Base-by-base conservation (phyloP, 2,329 filamentous ascomycete species). In the Teratosphaeria destructans region DNA sequence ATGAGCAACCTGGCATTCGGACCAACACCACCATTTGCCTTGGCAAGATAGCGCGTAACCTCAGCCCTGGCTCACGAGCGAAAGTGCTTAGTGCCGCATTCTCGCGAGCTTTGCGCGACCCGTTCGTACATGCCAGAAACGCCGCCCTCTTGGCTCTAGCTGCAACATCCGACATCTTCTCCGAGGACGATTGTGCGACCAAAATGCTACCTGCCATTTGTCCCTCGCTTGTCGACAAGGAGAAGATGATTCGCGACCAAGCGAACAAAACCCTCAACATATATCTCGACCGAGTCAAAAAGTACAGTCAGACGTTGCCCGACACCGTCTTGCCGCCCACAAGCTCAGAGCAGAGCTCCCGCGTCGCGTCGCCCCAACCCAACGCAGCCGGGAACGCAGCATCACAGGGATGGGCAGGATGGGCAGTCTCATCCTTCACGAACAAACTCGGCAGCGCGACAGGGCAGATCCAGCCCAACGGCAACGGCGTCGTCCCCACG, bases 1-100 rank as follows among this genome's bases (percentile, higher is more conserved):
- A 99, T 63, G 94, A 97, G 68, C 93, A 99, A 70, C 91, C 94
- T 0, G 94, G 94, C 0, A 99, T 99, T 65, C 85, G 94, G 62
- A 99, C 94, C 8, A 99, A 99, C 72, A 99, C 94, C 0, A 99
- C 94, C 1, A 99, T 99, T 59, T 97, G 93, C 71, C 77, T 99
- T 0, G 94, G 94, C 26, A 97, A 96, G 70, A 96, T 99, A 66
- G 92, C 94, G 14, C 92, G 90, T 67, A 88, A 95, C 67, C 79
- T 99, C 0, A 90, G 90, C 1, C 79, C 82, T 1, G 78, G 77
- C 64, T 90, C 89, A 3, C 82, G 94, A 63, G 82, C 88, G 55
- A 99, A 97, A 73, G 93, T 99, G 0, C 82, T 99, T 29, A 88
- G 92, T 57, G 94, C 94, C 7, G 94, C 94, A 0, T 99, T 99